These are phyloP conservation scores for Salix brachista DNA, from an alignment of 345 rosid genomes.

Conservation along the genomic window DNA sequence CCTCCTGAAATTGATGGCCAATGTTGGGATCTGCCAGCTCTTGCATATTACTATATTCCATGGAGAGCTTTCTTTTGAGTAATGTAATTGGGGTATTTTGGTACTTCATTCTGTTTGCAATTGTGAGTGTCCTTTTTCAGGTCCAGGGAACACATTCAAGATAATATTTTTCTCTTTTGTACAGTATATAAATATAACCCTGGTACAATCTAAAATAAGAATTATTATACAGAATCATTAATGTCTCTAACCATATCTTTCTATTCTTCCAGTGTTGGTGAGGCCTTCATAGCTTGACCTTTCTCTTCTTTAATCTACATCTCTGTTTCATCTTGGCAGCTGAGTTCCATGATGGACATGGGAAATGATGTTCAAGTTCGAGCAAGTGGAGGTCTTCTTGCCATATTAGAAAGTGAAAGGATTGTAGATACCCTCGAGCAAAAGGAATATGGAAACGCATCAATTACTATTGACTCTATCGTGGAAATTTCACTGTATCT, in stretches of 20 bases:
- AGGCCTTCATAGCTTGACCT: background rate
- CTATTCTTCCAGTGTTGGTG: background rate
- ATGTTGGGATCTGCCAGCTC: no score
- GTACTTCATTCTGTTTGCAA: no score
- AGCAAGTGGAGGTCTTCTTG: slow-evolving; percentile 93
- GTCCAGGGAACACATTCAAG: no score
- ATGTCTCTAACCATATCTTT: background rate
- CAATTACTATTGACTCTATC: slow-evolving; percentile 76
- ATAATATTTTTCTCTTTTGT: no score
- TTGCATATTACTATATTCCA: no score
- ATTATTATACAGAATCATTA: no score
- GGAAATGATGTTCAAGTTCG: slow-evolving; percentile 89
- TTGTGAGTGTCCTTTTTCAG: no score
- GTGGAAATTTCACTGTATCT: slow-evolving; percentile 80
- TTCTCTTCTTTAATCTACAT: background rate
- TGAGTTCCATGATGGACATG: slow-evolving; percentile 94
- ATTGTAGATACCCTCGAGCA: slow-evolving; percentile 80
- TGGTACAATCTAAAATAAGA: no score
- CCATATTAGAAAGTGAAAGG: slow-evolving; percentile 90
- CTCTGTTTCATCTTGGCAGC: slow-evolving; percentile 40
- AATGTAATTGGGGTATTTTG: no score
- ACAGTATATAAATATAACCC: no score
- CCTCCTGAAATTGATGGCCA: no score
- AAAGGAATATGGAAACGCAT: slow-evolving; percentile 63
- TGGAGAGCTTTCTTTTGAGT: no score